A percentile compares a stretch with the other conserved stretches of the same genome.
These are phyloP conservation scores for Juglanconis juglandina DNA, from an alignment of 2,329 filamentous ascomycete species.

Conservation along the genomic window DNA sequence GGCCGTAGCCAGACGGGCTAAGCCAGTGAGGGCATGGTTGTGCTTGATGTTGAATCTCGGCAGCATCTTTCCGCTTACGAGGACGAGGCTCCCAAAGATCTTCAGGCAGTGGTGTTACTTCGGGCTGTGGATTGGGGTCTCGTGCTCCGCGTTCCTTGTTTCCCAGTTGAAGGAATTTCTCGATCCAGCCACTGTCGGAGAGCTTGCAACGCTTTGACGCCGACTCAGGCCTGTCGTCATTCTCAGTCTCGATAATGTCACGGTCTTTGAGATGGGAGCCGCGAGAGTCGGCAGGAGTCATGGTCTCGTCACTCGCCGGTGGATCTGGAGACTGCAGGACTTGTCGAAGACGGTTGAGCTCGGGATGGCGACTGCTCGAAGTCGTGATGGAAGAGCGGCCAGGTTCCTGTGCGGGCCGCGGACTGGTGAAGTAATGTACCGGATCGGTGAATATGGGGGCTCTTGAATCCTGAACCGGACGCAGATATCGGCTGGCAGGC, in stretches of 20 bases:
- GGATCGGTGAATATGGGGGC: neutral
- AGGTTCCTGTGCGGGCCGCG: neutral
- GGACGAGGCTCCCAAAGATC: neutral
- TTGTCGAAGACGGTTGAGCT: neutral
- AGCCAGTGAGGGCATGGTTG: neutral
- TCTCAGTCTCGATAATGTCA: neutral
- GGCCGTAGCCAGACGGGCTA: neutral
- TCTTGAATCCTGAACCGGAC: slow-evolving; percentile 1
- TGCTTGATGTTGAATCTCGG: neutral
- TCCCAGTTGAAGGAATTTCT: neutral
- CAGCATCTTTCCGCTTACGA: neutral
- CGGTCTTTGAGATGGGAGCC: neutral
- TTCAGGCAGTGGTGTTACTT: neutral
- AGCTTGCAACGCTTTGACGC: slow-evolving; percentile 1
- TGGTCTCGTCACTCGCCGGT: neutral
- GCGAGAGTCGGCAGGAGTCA: neutral
- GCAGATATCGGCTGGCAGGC: neutral
- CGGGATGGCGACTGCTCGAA: neutral
- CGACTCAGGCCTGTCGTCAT: neutral
- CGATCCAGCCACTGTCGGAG: slow-evolving; percentile 1
- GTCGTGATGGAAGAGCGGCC: neutral
- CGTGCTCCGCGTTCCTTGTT: neutral
- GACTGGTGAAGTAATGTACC: neutral
- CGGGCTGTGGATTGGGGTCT: neutral
- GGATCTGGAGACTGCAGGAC: neutral